phyloP scores from a whole-genome alignment of 2,329 filamentous ascomycete species.

The Exophiala alcalophila region DNA sequence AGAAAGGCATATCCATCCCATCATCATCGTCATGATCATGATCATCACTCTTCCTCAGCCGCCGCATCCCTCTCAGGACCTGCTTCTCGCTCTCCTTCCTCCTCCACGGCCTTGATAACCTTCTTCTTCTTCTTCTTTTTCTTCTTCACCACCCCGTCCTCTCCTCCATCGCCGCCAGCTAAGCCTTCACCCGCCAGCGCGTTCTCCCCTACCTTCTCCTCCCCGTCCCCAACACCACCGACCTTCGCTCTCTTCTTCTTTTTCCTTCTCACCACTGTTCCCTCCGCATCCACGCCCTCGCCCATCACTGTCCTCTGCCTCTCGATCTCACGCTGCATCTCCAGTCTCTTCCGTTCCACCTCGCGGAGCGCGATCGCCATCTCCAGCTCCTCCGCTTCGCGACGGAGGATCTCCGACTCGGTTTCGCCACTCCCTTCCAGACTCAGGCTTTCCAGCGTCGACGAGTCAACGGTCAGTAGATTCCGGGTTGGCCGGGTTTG shows the following conservation, averaged over 20 bases:
- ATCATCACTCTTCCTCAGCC: background rate
- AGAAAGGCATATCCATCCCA: too few species aligned
- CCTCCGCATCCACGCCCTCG: constrained; percentile 47
- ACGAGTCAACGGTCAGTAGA: constrained; percentile 83
- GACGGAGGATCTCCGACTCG: constrained; percentile 51
- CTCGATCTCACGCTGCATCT: constrained; percentile 64
- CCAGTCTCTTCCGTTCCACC: constrained; percentile 77
- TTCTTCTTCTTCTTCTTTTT: constrained; percentile 31
- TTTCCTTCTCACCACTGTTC: constrained; percentile 52
- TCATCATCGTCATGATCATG: too few species aligned
- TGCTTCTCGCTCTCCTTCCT: background rate
- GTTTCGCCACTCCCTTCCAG: constrained; percentile 54
- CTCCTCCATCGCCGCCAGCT: constrained; percentile 8
- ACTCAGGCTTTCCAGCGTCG: constrained; percentile 69
- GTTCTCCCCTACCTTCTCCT: constrained; percentile 1
- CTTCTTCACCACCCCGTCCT: constrained; percentile 22
- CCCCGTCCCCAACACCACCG: background rate
- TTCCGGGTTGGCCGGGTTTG: constrained; percentile 53
- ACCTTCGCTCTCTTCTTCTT: constrained; percentile 57
- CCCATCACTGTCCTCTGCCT: constrained; percentile 42
- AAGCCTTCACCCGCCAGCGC: background rate
- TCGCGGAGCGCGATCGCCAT: constrained; percentile 86
- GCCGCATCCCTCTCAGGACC: background rate
- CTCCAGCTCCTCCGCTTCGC: constrained; percentile 76
- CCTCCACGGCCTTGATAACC: constrained; percentile 13